Percentiles rank a stretch among this genome's conserved stretches.
phyloP scores from a whole-genome alignment of 345 rosid genomes.

The Iberis pinnata region DNA sequence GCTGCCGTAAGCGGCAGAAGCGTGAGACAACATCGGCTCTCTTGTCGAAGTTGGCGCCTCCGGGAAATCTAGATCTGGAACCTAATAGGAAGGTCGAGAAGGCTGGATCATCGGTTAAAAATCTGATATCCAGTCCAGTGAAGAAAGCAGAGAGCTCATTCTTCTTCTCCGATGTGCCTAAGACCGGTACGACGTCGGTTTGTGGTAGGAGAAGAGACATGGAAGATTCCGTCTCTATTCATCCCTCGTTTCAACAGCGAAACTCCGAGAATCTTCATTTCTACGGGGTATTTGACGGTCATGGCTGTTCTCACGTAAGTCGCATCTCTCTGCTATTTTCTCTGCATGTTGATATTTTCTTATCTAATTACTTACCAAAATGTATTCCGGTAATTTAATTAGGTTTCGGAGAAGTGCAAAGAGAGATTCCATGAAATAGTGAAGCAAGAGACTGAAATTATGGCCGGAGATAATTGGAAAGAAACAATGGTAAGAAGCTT shows the following conservation, averaged over 20 bases:
- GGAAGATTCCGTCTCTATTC: slow-evolving; percentile 83
- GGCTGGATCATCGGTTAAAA: not conserved
- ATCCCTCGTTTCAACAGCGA: slow-evolving; percentile 32
- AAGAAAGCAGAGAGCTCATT: slow-evolving; percentile 2
- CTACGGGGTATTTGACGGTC: slow-evolving; percentile 83
- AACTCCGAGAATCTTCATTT: slow-evolving; percentile 32
- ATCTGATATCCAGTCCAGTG: not conserved
- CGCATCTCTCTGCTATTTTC: not conserved
- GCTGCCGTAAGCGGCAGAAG: slow-evolving; percentile 42
- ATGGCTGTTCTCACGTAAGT: slow-evolving; percentile 92
- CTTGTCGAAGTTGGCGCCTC: not conserved
- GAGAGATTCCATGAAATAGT: slow-evolving; percentile 29
- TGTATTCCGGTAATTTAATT: not conserved
- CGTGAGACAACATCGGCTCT: slow-evolving; percentile 6
- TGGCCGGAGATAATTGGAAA: slow-evolving; percentile 39
- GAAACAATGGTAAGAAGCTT: slow-evolving; percentile 49
- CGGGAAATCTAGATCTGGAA: slow-evolving; percentile 1
- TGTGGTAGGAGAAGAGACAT: slow-evolving; percentile 85
- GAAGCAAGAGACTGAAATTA: slow-evolving; percentile 18
- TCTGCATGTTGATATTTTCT: not conserved
- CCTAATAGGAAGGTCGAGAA: not conserved
- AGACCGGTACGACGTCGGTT: slow-evolving; percentile 70
- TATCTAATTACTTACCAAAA: not conserved
- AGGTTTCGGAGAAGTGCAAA: slow-evolving; percentile 28
- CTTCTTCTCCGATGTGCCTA: slow-evolving; percentile 27